These are phyloP conservation scores for Salix suchowensis DNA, from an alignment of 345 rosid genomes.

Conservation along the genomic window DNA sequence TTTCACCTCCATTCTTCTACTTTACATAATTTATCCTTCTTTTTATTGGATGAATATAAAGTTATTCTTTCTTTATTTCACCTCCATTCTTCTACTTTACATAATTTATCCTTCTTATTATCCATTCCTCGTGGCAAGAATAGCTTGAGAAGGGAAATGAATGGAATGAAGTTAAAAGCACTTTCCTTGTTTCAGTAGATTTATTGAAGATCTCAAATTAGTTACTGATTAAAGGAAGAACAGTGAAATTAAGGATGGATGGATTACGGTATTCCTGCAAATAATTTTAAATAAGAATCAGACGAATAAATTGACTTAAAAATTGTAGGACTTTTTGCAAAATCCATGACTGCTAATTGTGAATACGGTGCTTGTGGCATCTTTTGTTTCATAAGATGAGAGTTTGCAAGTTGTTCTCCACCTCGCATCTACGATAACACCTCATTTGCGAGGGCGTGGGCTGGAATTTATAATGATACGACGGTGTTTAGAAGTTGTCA, in stretches of 20 bases:
- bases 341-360: not conserved
- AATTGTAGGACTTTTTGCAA: not conserved
- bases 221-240: too few relatives aligned
- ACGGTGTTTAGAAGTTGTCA: too few relatives aligned
- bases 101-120: too few relatives aligned
- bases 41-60: too few relatives aligned
- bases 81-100: too few relatives aligned
- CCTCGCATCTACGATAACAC: not conserved
- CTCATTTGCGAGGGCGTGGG: not conserved
- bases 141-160: not conserved
- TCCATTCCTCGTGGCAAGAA: too few relatives aligned
- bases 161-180: not conserved
- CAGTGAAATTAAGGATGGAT: too few relatives aligned
- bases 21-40: too few relatives aligned
- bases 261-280: too few relatives aligned
- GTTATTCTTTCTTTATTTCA: too few relatives aligned
- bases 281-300: not conserved
- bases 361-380: not conserved
- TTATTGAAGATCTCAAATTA: too few relatives aligned
- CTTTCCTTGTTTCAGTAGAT: not conserved
- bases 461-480: not conserved
- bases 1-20: too few relatives aligned
- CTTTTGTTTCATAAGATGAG: not conserved
- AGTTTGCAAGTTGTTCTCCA: slow-evolving; percentile 1
- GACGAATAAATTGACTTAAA: not conserved